A percentile compares a stretch with the other conserved stretches of the same genome.
phyloP scores from a whole-genome alignment of 2,329 filamentous ascomycete genomes.

The Cadophora sp. region DNA sequence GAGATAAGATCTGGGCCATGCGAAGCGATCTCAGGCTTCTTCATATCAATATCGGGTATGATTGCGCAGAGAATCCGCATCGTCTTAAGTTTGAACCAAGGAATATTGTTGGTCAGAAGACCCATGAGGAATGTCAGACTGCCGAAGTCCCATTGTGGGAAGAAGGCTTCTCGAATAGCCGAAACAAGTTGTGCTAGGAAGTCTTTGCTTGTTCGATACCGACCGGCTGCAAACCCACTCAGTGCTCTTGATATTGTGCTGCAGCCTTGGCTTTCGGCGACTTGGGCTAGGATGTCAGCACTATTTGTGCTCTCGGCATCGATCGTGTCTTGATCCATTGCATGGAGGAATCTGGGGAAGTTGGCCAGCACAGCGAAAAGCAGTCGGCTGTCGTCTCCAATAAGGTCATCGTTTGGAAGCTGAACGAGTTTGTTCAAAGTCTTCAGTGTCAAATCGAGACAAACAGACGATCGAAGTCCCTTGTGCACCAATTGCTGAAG shows the following conservation, averaged over 20 bases:
- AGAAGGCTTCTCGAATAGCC: conserved; percentile 78
- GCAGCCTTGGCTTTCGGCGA: conserved; percentile 76
- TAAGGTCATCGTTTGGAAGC: conserved; percentile 78
- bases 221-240: conserved; percentile 70
- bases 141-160: conserved; percentile 82
- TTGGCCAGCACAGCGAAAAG: conserved; percentile 93
- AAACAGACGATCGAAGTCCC: conserved; percentile 85
- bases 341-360: conserved; percentile 81
- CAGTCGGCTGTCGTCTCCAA: conserved; percentile 82
- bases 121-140: conserved; percentile 91
- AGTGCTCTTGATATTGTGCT: conserved; percentile 72
- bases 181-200: conserved; percentile 78
- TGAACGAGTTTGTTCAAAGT: conserved; percentile 80
- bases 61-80: conserved; percentile 88
- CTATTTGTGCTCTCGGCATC: conserved; percentile 64
- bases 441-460: conserved; percentile 77
- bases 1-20: conserved; percentile 96
- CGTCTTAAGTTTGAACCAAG: conserved; percentile 91
- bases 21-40: conserved; percentile 84
- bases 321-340: conserved; percentile 70
- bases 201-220: conserved; percentile 73
- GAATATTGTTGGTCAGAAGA: conserved; percentile 83
- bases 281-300: conserved; percentile 72
- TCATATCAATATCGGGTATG: conserved; percentile 92
- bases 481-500: conserved; percentile 89